phyloP scores from a whole-genome alignment of 371 early-diverging fungal species.

The Mucor sp. region DNA sequence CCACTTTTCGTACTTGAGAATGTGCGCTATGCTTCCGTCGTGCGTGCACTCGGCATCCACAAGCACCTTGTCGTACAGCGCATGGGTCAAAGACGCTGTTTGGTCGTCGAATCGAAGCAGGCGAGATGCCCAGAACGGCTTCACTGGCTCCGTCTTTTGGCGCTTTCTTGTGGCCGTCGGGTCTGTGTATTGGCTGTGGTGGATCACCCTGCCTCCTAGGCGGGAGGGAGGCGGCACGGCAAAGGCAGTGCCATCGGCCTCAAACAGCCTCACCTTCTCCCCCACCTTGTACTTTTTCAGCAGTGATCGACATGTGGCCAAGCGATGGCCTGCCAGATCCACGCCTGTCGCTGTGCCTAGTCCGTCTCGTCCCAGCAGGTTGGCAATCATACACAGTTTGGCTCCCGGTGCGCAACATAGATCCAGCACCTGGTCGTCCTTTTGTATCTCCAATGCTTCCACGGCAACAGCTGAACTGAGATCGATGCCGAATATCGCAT shows the following conservation, averaged over 20 bases:
- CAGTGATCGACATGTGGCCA: slow-evolving; percentile 70
- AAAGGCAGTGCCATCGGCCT: slow-evolving; percentile 86
- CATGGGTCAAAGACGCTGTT: slow-evolving; percentile 8
- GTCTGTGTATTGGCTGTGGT: background rate
- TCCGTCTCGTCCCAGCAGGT: slow-evolving; percentile 60
- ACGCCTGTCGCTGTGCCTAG: slow-evolving; percentile 91
- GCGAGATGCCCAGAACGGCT: slow-evolving; percentile 82
- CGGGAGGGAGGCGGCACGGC: slow-evolving; percentile 68
- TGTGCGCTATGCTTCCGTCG: slow-evolving; percentile 91
- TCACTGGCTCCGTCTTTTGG: slow-evolving; percentile 17
- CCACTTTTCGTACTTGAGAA: slow-evolving; percentile 78
- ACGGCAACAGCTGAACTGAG: slow-evolving; percentile 79
- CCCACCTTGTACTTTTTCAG: slow-evolving; percentile 68
- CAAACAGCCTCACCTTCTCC: slow-evolving; percentile 62
- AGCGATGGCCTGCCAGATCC: slow-evolving; percentile 76
- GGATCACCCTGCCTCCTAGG: slow-evolving; percentile 23
- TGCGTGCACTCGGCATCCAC: slow-evolving; percentile 98
- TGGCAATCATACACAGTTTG: slow-evolving; percentile 82
- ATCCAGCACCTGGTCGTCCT: slow-evolving; percentile 79
- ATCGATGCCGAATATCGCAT: slow-evolving; percentile 81
- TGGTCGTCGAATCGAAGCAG: slow-evolving; percentile 67
- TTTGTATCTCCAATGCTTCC: slow-evolving; percentile 56
- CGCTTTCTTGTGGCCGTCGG: background rate
- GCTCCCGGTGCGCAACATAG: slow-evolving; percentile 84
- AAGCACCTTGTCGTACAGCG: slow-evolving; percentile 83